Evolutionary conservation across 768 basidiomycete genomes (phyloP).

Genomic region (Naganishia onofrii): DNA sequence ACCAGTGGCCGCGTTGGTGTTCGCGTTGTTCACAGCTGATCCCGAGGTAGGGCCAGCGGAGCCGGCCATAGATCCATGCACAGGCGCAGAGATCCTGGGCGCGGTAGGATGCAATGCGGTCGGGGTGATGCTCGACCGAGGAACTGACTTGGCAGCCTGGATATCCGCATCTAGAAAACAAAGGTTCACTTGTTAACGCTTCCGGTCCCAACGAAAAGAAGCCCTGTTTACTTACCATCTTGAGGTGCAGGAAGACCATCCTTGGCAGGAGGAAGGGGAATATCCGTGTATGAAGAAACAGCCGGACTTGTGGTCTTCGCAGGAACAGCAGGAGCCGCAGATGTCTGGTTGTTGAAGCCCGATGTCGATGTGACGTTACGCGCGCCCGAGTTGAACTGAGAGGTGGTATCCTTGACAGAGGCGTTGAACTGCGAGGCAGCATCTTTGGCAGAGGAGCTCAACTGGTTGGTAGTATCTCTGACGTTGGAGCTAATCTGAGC

Average conservation of each 20-base stretch:
- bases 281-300: constrained; percentile 11
- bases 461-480: background rate
- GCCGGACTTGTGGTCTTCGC: background rate
- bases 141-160: constrained; percentile 16
- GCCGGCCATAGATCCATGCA: constrained; percentile 17
- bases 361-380: background rate
- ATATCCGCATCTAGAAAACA: constrained; percentile 1
- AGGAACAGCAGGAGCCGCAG: constrained; percentile 8
- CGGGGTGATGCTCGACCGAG: constrained; percentile 20
- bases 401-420: background rate
- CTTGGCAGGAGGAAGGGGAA: constrained; percentile 22
- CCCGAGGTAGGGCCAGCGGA: constrained; percentile 11
- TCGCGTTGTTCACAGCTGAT: background rate
- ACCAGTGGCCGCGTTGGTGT: constrained; percentile 15
- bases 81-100: constrained; percentile 4
- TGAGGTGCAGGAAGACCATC: constrained; percentile 13
- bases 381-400: too few relatives aligned
- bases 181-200: background rate
- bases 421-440: too few relatives aligned
- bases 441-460: background rate
- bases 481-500: constrained; percentile 18
- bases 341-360: constrained; percentile 1
- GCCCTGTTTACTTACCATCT: background rate
- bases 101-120: constrained; percentile 14
- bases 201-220: background rate